Evolutionary conservation across 73 alveolate species (phyloP).

Genomic region (Paramecium sexaurelia): DNA sequence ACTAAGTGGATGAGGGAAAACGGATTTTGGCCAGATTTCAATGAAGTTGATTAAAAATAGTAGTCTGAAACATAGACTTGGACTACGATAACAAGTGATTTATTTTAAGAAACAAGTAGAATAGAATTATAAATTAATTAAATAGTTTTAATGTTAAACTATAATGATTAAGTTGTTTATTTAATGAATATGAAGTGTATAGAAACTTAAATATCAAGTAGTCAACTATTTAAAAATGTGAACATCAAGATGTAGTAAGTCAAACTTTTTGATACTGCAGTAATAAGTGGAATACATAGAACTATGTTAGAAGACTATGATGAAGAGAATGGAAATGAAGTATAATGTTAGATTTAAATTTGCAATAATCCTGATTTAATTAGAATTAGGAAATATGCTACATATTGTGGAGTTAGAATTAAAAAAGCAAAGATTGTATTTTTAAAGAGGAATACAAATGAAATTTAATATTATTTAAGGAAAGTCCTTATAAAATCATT

Average conservation of each 20-base stretch:
- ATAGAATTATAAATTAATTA: neutral
- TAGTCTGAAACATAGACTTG: neutral
- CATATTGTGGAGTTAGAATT: slow-evolving; percentile 45
- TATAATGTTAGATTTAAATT: neutral
- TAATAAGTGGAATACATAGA: neutral
- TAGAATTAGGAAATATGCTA: neutral
- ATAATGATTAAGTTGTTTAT: slow-evolving; percentile 8
- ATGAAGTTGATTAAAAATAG: slow-evolving; percentile 17
- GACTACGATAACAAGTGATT: slow-evolving; percentile 2
- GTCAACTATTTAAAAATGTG: neutral
- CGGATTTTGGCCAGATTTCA: slow-evolving; percentile 58
- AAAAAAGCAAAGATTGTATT: neutral
- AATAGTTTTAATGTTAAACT: neutral
- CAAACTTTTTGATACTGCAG: slow-evolving; percentile 31
- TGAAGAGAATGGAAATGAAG: neutral
- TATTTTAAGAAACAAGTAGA: neutral
- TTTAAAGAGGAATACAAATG: slow-evolving; percentile 52
- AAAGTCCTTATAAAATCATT: neutral
- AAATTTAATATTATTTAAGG: slow-evolving; percentile 19
- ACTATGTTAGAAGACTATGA: slow-evolving; percentile 42
- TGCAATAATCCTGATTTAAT: slow-evolving; percentile 46
- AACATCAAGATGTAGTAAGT: neutral
- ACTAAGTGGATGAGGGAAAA: slow-evolving; percentile 48
- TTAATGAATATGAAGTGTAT: slow-evolving; percentile 10
- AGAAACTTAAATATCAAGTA: neutral